phyloP scores from a whole-genome alignment of 352 stramenopile genomes.

The Phytopythium ostracodes region DNA sequence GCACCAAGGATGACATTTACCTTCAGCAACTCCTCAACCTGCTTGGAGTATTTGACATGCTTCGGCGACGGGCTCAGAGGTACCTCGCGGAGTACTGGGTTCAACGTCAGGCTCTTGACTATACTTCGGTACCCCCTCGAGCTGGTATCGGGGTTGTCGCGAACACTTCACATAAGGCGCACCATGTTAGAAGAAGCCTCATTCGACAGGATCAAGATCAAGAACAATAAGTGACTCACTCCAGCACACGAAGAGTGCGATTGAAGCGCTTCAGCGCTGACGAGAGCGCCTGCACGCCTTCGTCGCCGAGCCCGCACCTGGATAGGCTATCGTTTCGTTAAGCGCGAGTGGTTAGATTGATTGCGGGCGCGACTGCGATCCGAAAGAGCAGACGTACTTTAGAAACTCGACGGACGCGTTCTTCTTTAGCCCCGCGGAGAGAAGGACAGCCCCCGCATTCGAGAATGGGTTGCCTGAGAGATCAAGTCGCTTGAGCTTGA shows the following conservation, averaged over 20 bases:
- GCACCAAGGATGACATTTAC: constrained; percentile 38
- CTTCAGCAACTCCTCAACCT: constrained; percentile 23
- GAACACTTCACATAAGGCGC: constrained; percentile 18
- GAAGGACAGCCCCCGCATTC: constrained; percentile 36
- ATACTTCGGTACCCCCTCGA: constrained; percentile 43
- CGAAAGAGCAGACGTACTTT: constrained; percentile 22
- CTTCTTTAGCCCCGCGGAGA: constrained; percentile 47
- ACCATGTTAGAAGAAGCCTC: neutral
- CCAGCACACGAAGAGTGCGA: constrained; percentile 32
- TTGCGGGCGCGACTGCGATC: neutral
- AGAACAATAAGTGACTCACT: constrained; percentile 16
- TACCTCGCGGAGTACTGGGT: constrained; percentile 31
- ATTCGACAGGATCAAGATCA: neutral
- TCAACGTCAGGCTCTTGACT: constrained; percentile 36
- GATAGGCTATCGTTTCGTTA: constrained; percentile 20
- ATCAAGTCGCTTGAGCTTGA: constrained; percentile 27
- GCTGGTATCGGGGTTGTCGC: constrained; percentile 36
- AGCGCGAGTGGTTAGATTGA: neutral
- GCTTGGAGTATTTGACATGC: constrained; percentile 26
- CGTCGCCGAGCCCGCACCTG: constrained; percentile 38
- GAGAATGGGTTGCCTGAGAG: constrained; percentile 44
- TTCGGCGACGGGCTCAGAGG: constrained; percentile 22
- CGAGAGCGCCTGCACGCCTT: constrained; percentile 29
- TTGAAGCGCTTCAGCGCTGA: constrained; percentile 43
- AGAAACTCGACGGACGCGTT: constrained; percentile 41